Evolutionary conservation across 768 basidiomycete genomes (phyloP).

Genomic region (Amanita pallidorosea): DNA sequence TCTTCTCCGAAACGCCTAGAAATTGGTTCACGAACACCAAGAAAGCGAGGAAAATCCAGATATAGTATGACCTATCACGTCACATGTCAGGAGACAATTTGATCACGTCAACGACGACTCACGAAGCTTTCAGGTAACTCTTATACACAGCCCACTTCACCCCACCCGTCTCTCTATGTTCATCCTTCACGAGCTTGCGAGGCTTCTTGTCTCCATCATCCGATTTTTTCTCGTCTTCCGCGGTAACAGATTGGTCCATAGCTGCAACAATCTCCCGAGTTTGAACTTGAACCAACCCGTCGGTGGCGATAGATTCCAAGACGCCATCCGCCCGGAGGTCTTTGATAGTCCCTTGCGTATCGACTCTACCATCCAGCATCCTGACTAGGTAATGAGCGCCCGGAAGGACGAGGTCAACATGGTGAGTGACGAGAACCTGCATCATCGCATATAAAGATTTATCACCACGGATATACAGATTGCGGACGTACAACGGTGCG

Average conservation of each 20-base stretch:
- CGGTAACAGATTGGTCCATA: slow-evolving; percentile 15
- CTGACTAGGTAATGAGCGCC: slow-evolving; percentile 59
- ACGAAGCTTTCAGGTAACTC: slow-evolving; percentile 66
- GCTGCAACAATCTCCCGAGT: slow-evolving; percentile 32
- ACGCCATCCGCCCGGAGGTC: slow-evolving; percentile 53
- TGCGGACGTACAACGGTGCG: slow-evolving; percentile 47
- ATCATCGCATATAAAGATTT: background rate
- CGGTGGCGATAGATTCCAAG: slow-evolving; percentile 46
- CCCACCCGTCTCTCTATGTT: slow-evolving; percentile 69
- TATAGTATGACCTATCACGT: slow-evolving; percentile 48
- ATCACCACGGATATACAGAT: background rate
- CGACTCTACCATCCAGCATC: slow-evolving; percentile 70
- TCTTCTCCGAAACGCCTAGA: slow-evolving; percentile 46
- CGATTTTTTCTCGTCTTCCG: slow-evolving; percentile 13
- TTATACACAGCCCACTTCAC: slow-evolving; percentile 72
- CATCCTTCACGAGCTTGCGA: slow-evolving; percentile 68
- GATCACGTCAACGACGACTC: slow-evolving; percentile 15
- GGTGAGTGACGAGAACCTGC: slow-evolving; percentile 66
- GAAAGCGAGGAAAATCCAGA: slow-evolving; percentile 43
- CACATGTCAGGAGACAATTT: background rate
- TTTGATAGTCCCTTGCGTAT: slow-evolving; percentile 53
- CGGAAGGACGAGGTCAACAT: slow-evolving; percentile 73
- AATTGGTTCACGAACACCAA: slow-evolving; percentile 42
- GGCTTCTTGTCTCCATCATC: slow-evolving; percentile 43
- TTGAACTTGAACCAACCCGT: slow-evolving; percentile 37